phyloP scores from a whole-genome alignment of 2,329 filamentous ascomycete species.

The Fusarium guadeloupense region DNA sequence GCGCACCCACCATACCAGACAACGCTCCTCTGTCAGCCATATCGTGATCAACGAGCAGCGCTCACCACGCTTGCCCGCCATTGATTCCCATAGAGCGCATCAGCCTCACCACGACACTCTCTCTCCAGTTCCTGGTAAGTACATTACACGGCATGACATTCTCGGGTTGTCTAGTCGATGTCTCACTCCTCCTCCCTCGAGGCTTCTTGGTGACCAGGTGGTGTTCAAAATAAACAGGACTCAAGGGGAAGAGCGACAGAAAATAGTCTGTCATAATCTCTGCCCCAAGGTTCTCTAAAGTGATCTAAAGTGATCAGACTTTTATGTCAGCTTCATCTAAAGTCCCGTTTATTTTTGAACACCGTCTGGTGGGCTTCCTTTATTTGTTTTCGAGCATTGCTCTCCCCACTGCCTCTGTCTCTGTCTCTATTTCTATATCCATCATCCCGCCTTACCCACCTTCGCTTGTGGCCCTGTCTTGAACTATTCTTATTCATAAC shows the following conservation, averaged over 20 bases:
- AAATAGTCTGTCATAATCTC: no score
- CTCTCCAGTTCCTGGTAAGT: slow-evolving; percentile 67
- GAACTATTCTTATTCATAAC: slow-evolving; percentile 5
- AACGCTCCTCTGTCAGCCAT: slow-evolving; percentile 57
- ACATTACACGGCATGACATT: slow-evolving; percentile 25
- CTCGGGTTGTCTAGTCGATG: slow-evolving; percentile 24
- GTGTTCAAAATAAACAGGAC: no score
- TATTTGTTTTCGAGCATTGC: slow-evolving; percentile 14
- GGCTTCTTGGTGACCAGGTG: slow-evolving; percentile 23
- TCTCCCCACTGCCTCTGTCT: slow-evolving; percentile 19
- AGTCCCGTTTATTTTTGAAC: no score
- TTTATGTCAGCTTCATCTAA: no score
- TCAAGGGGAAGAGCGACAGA: no score
- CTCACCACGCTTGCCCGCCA: slow-evolving; percentile 45
- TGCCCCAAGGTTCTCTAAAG: no score
- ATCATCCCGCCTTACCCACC: slow-evolving; percentile 1
- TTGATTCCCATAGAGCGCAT: slow-evolving; percentile 44
- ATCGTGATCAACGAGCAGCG: slow-evolving; percentile 46
- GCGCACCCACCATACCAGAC: slow-evolving; percentile 61
- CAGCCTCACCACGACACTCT: slow-evolving; percentile 48
- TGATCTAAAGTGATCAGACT: no score
- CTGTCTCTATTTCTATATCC: slow-evolving; percentile 17
- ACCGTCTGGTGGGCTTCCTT: no score
- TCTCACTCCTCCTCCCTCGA: slow-evolving; percentile 34
- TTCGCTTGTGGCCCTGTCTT: slow-evolving; percentile 1